Conservation (phyloP, 1,139 yeast species). For the Groenewaldozyma sp. region DNA sequence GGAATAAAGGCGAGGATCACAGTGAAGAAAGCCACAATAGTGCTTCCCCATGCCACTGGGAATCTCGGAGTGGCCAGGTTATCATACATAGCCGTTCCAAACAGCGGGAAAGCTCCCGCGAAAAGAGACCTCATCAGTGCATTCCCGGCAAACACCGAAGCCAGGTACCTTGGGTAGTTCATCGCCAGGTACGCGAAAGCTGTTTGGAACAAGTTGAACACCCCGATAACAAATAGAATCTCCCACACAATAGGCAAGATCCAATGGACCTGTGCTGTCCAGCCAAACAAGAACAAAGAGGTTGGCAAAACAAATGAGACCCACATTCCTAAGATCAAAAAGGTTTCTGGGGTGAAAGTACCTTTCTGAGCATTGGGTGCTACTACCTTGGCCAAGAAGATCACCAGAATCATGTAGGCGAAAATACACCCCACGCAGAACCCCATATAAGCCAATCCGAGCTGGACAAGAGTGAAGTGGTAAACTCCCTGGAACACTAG, state of each 20-base stretch:
- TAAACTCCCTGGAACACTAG: conserved; percentile 40
- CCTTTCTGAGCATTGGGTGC: conserved; percentile 9
- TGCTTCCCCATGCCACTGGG: conserved; percentile 51
- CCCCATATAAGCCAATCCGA: conserved; percentile 40
- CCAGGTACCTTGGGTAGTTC: conserved; percentile 62
- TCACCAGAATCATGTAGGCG: conserved; percentile 16
- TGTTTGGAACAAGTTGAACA: conserved; percentile 63
- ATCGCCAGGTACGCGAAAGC: conserved; percentile 61
- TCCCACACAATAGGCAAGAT: conserved; percentile 70
- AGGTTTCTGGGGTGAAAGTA: conserved; percentile 13
- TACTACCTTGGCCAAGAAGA: conserved; percentile 9
- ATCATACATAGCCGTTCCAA: conserved; percentile 40
- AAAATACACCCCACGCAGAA: conserved; percentile 37
- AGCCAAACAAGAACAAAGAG: conserved; percentile 42
- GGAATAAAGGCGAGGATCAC: conserved; percentile 43
- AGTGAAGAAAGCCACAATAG: conserved; percentile 39
- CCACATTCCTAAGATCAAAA: conserved; percentile 16
- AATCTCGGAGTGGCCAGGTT: conserved; percentile 37
- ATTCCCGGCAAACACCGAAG: conserved; percentile 50
- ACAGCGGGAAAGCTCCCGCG: conserved; percentile 50
- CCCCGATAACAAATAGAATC: conserved; percentile 66
- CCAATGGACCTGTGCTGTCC: conserved; percentile 68
- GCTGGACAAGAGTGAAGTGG: conserved; percentile 41
- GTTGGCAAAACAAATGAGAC: conserved; percentile 48
- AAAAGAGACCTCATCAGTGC: conserved; percentile 40